phyloP scores from a whole-genome alignment of 306 rosid genomes.

The Vigna angularis region DNA sequence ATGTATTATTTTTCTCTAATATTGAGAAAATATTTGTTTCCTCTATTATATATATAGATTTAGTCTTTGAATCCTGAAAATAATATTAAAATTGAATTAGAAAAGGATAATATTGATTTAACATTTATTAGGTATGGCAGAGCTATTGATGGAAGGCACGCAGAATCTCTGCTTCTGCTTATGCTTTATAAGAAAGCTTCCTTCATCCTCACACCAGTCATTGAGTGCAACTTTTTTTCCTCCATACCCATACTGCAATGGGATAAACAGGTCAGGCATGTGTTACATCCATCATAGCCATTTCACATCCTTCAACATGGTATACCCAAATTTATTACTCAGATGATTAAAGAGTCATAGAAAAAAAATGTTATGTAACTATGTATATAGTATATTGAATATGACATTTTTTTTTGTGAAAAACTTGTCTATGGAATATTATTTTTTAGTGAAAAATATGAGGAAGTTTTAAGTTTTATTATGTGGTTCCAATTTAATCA shows the following conservation, averaged over 20 bases:
- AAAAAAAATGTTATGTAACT: too few species aligned
- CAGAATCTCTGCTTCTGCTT: not conserved
- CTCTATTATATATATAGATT: too few species aligned
- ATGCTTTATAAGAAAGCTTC: slow-evolving; percentile 11
- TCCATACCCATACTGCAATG: slow-evolving; percentile 33
- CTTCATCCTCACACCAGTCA: slow-evolving; percentile 7
- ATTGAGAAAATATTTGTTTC: too few species aligned
- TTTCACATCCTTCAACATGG: not conserved
- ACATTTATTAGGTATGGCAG: not conserved
- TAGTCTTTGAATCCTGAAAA: not conserved
- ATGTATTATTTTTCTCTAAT: too few species aligned
- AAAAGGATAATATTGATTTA: not conserved
- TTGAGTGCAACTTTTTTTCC: slow-evolving; percentile 33
- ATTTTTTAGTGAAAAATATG: not conserved
- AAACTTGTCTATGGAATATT: too few species aligned
- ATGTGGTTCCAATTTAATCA: not conserved
- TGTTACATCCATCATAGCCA: not conserved
- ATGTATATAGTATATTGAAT: too few species aligned
- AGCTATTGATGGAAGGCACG: not conserved
- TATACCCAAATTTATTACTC: not conserved
- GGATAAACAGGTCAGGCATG: slow-evolving; percentile 18
- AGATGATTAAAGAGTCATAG: not conserved
- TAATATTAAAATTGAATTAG: not conserved
- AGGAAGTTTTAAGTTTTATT: not conserved
- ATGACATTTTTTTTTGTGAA: too few species aligned